Evolutionary conservation across 2,329 filamentous ascomycete genomes (phyloP), one percentile per base, ranked within the genome.

Genomic region (Bipolaris zeicola): DNA sequence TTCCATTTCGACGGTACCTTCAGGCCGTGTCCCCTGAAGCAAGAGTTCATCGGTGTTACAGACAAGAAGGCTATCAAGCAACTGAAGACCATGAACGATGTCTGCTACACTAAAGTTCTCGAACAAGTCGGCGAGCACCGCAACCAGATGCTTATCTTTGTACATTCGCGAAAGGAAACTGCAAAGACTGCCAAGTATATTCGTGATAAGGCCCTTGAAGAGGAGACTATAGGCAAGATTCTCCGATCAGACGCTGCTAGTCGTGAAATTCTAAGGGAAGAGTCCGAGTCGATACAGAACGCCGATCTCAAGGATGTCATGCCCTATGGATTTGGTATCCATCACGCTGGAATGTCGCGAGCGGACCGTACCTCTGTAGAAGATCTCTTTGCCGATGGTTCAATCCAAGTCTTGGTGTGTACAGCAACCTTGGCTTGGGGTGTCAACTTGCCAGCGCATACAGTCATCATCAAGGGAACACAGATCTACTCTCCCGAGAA

Each of bases 31-130:
- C 95, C 95, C 1, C 78, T 99, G 67, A 92, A 91, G 68, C 95
- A 99, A 74, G 96, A 99, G 76, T 99, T 98, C 72, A 91, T 99
- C 65, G 95, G 95, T 50, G 90, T 99, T 41, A 97, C 94, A 0
- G 95, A 99, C 66, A 96, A 95, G 80, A 98, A 98, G 76, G 91
- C 95, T 5, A 99, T 99, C 79, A 99, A 98, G 79, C 95, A 99
- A 76, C 82, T 99, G 52, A 97, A 98, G 83, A 96, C 91, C 0
- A 99, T 99, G 95, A 99, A 99, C 72, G 95, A 99, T 68, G 93
- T 99, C 52, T 97, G 92, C 55, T 99, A 99, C 77, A 96, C 89
- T 63, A 99, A 99, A 77, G 93, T 97, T 26, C 85, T 99, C 52
- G 95, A 99, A 76, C 94, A 98, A 72, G 94, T 97, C 28, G 95